phyloP scores from a whole-genome alignment of 352 stramenopile genomes.

The Pythium biforme region DNA sequence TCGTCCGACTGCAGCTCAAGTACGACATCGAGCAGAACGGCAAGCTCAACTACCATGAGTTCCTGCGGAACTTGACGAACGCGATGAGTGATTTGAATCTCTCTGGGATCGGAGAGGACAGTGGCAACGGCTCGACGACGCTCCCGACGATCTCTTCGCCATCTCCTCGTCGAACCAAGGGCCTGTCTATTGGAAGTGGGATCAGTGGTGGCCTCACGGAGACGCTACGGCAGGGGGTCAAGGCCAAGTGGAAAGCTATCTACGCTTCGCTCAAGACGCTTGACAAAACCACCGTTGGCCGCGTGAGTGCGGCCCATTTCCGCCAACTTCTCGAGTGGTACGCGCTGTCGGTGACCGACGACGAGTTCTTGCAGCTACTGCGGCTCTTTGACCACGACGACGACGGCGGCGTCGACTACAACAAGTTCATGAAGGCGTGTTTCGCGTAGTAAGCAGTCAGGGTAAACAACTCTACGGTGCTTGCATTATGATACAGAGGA shows the following conservation, averaged over 20 bases:
- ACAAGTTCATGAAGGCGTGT: slow-evolving; percentile 68
- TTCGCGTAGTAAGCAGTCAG: slow-evolving; percentile 23
- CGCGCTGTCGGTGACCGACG: slow-evolving; percentile 46
- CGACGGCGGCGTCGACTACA: slow-evolving; percentile 71
- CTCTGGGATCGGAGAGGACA: slow-evolving; percentile 1
- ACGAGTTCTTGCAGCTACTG: slow-evolving; percentile 53
- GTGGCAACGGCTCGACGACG: background rate
- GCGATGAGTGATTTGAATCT: slow-evolving; percentile 38
- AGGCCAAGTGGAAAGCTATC: slow-evolving; percentile 70
- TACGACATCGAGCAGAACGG: slow-evolving; percentile 77
- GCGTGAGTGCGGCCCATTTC: slow-evolving; percentile 60
- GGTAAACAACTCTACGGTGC: background rate
- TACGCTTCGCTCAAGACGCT: slow-evolving; percentile 68
- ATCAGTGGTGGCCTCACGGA: slow-evolving; percentile 25
- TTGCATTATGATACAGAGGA: too few species aligned
- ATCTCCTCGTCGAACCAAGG: slow-evolving; percentile 1
- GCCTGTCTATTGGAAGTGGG: too few species aligned
- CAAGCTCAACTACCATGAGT: slow-evolving; percentile 60
- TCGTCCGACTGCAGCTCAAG: slow-evolving; percentile 68
- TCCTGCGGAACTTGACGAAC: slow-evolving; percentile 62
- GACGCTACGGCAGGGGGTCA: slow-evolving; percentile 45
- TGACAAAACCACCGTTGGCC: slow-evolving; percentile 52
- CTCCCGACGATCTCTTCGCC: slow-evolving; percentile 11
- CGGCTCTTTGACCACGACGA: slow-evolving; percentile 58
- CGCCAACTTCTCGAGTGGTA: slow-evolving; percentile 79